Percentiles rank a stretch among this genome's conserved stretches.
Conservation (phyloP, 495 filamentous ascomycete species). For the Amphirosellinia nigrospora region DNA sequence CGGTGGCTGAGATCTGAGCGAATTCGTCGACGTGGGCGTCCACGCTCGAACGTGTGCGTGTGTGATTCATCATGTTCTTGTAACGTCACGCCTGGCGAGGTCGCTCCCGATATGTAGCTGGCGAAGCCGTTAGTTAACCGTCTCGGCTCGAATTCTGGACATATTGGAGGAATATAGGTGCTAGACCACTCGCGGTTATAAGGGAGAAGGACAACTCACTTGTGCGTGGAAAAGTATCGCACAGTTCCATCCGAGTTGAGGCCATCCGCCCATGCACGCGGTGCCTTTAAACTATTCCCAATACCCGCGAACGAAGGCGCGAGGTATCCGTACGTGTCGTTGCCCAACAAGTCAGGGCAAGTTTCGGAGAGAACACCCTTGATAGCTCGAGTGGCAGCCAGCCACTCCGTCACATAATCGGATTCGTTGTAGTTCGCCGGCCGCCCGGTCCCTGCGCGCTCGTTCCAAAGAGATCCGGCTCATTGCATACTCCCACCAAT, state of each 20-base stretch:
- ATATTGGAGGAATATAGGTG: neutral
- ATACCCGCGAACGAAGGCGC: constrained; percentile 68
- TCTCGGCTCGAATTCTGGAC: neutral
- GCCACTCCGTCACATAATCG: constrained; percentile 67
- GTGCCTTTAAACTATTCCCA: constrained; percentile 57
- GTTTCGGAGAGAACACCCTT: constrained; percentile 51
- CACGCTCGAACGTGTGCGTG: constrained; percentile 57
- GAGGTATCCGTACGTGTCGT: constrained; percentile 56
- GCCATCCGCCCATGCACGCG: constrained; percentile 58
- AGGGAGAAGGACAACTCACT: constrained; percentile 47
- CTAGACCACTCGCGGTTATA: neutral
- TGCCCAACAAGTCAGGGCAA: constrained; percentile 57
- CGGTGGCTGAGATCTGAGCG: constrained; percentile 38
- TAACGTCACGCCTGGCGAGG: constrained; percentile 66
- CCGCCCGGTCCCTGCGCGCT: constrained; percentile 58
- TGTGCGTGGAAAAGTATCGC: constrained; percentile 66
- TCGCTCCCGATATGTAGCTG: constrained; percentile 71
- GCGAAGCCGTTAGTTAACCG: constrained; percentile 26
- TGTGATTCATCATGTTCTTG: constrained; percentile 72
- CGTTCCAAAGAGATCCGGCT: constrained; percentile 67
- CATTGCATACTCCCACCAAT: constrained; percentile 69
- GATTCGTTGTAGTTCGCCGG: constrained; percentile 62
- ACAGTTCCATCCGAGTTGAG: constrained; percentile 58
- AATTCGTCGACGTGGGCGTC: constrained; percentile 55
- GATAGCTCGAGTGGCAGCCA: constrained; percentile 59